Percentiles rank a stretch among this genome's conserved stretches.
Evolutionary conservation across 192 early-diverging fungal genomes (phyloP).

Genomic region (Gryganskiella cystojenkinii): DNA sequence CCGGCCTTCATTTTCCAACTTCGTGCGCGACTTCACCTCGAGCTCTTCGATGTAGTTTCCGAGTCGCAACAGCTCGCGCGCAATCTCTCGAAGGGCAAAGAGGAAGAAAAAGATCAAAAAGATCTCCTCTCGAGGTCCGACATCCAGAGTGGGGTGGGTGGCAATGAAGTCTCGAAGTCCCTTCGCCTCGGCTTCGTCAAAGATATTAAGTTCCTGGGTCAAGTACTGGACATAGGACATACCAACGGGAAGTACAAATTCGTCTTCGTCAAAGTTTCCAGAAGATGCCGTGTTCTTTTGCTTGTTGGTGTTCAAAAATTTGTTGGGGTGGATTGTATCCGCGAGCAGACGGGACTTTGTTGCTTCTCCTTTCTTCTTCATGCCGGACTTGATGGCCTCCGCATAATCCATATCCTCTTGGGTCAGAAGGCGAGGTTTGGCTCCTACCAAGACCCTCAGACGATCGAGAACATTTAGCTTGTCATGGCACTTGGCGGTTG

Average conservation of each 20-base stretch:
- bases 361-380: conserved; percentile 14
- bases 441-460: conserved; percentile 9
- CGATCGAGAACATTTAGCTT: conserved; percentile 1
- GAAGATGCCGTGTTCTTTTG: conserved; percentile 15
- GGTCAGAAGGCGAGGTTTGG: conserved; percentile 7
- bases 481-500: too few relatives aligned
- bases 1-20: conserved; percentile 18
- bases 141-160: conserved; percentile 44
- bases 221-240: conserved; percentile 47
- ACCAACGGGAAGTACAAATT: conserved; percentile 21
- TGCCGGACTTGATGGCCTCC: conserved; percentile 29
- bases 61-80: conserved; percentile 51
- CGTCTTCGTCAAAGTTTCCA: conserved; percentile 21
- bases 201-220: conserved; percentile 37
- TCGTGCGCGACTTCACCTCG: conserved; percentile 7
- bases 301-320: conserved; percentile 15
- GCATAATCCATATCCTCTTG: conserved; percentile 40
- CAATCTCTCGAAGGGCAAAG: conserved; percentile 61
- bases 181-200: conserved; percentile 44
- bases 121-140: conserved; percentile 57
- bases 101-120: conserved; percentile 66
- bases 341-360: not conserved
- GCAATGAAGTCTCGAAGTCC: conserved; percentile 46
- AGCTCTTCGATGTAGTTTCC: conserved; percentile 40
- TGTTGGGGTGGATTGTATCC: conserved; percentile 18